phyloP scores from a whole-genome alignment of 495 filamentous ascomycete species.

The Penicillium cosmopolitanum region DNA sequence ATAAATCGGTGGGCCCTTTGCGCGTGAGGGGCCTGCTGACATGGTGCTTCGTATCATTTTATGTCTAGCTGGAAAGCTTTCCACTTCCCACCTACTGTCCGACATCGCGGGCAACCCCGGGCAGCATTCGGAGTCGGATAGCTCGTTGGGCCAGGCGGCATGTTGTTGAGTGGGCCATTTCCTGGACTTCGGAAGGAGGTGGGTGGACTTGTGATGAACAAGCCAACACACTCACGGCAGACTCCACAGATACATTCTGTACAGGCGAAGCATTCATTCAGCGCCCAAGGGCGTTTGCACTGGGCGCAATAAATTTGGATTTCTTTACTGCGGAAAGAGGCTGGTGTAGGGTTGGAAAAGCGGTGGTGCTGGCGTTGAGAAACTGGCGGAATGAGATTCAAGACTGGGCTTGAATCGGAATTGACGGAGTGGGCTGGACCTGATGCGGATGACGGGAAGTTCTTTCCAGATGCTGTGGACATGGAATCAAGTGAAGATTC shows the following conservation, averaged over 20 bases:
- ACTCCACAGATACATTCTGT: slow-evolving; percentile 93
- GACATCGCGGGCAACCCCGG: slow-evolving; percentile 56
- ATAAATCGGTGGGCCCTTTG: slow-evolving; percentile 41
- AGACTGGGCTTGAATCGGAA: slow-evolving; percentile 55
- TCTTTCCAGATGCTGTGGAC: slow-evolving; percentile 55
- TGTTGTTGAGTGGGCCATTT: slow-evolving; percentile 37
- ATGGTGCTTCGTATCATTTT: slow-evolving; percentile 36
- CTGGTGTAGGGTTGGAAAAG: slow-evolving; percentile 52
- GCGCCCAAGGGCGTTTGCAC: slow-evolving; percentile 70
- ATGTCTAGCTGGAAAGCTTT: slow-evolving; percentile 59
- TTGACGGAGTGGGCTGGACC: slow-evolving; percentile 48
- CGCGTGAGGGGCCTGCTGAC: neutral
- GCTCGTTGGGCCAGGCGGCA: slow-evolving; percentile 41
- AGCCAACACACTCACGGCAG: slow-evolving; percentile 81
- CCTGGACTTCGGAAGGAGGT: slow-evolving; percentile 40
- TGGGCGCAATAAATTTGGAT: slow-evolving; percentile 89
- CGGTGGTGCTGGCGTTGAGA: slow-evolving; percentile 50
- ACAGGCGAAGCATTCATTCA: slow-evolving; percentile 85
- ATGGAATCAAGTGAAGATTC: slow-evolving; percentile 67
- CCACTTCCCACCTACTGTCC: slow-evolving; percentile 53
- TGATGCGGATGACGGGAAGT: slow-evolving; percentile 65
- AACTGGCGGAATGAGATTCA: slow-evolving; percentile 44
- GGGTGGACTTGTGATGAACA: slow-evolving; percentile 62
- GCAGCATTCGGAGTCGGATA: slow-evolving; percentile 43
- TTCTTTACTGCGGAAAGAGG: slow-evolving; percentile 50